phyloP scores from a whole-genome alignment of 345 rosid species.

The Lumnitzera littorea region DNA sequence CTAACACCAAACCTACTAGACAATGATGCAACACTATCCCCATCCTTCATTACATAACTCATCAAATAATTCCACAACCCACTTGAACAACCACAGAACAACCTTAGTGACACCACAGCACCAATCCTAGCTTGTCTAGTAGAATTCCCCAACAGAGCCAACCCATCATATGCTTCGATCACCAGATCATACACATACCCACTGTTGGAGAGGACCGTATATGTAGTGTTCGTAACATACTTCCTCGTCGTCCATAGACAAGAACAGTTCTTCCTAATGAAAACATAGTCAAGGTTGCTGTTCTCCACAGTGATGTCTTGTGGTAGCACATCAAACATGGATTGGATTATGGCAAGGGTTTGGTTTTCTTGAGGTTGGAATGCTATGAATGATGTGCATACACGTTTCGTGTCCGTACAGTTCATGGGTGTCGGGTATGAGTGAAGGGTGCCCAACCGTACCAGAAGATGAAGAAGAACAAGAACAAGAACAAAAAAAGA shows the following conservation, averaged over 20 bases:
- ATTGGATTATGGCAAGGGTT: conserved; percentile 55
- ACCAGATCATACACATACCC: conserved; percentile 58
- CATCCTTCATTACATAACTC: conserved; percentile 77
- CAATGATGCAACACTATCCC: conserved; percentile 74
- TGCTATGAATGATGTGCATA: conserved; percentile 85
- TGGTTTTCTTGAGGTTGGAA: conserved; percentile 57
- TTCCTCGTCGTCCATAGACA: conserved; percentile 50
- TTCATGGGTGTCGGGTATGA: conserved; percentile 56
- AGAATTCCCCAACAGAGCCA: conserved; percentile 49
- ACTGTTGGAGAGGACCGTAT: conserved; percentile 51
- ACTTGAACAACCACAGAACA: conserved; percentile 92
- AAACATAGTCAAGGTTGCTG: conserved; percentile 44
- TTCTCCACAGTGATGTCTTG: conserved; percentile 48
- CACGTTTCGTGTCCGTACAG: conserved; percentile 73
- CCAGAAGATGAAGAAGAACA: conserved; percentile 13
- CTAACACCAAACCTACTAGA: conserved; percentile 90
- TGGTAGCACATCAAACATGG: conserved; percentile 86
- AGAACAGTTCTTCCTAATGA: conserved; percentile 82
- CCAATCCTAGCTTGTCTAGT: conserved; percentile 49
- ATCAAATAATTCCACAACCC: conserved; percentile 90
- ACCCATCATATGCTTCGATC: conserved; percentile 65
- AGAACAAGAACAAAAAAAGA: conserved; percentile 12
- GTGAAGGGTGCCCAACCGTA: conserved; percentile 8
- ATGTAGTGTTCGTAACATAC: conserved; percentile 71
- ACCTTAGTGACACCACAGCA: conserved; percentile 65